Conservation (phyloP, 495 filamentous ascomycete species). For the Aspergillus panamensis region DNA sequence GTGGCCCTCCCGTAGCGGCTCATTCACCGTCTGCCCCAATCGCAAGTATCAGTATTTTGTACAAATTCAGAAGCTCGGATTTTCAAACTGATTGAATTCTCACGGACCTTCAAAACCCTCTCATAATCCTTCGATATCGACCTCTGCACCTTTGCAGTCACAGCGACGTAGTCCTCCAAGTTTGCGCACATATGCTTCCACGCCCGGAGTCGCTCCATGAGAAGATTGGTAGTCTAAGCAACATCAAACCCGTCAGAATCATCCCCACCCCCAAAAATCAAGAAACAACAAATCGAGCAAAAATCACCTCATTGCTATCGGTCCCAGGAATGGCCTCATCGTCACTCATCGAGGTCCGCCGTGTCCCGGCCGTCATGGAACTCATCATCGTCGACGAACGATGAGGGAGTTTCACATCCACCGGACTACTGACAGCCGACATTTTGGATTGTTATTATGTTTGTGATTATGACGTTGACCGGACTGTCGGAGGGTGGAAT, state of each 20-base stretch:
- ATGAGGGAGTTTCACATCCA: constrained; percentile 48
- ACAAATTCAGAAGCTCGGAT: background rate
- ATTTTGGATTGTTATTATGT: constrained; percentile 17
- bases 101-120: constrained; percentile 77
- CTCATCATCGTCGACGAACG: constrained; percentile 54
- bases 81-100: background rate
- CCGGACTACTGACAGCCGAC: constrained; percentile 36
- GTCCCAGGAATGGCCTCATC: constrained; percentile 71
- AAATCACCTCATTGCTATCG: constrained; percentile 68
- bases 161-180: constrained; percentile 81
- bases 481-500: background rate
- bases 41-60: background rate
- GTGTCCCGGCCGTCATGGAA: constrained; percentile 41
- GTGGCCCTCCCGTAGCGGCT: constrained; percentile 79
- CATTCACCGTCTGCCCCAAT: constrained; percentile 64
- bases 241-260: background rate
- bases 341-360: constrained; percentile 41
- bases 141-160: constrained; percentile 79
- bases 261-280: constrained; percentile 1
- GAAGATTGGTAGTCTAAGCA: constrained; percentile 64
- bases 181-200: constrained; percentile 94
- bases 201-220: constrained; percentile 80
- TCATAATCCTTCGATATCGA: constrained; percentile 91
- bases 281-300: background rate
- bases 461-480: background rate